Percentiles rank a stretch among this genome's conserved stretches.
These are phyloP conservation scores for Leccinum rimulosum DNA, from an alignment of 768 basidiomycete genomes.

Conservation along the genomic window DNA sequence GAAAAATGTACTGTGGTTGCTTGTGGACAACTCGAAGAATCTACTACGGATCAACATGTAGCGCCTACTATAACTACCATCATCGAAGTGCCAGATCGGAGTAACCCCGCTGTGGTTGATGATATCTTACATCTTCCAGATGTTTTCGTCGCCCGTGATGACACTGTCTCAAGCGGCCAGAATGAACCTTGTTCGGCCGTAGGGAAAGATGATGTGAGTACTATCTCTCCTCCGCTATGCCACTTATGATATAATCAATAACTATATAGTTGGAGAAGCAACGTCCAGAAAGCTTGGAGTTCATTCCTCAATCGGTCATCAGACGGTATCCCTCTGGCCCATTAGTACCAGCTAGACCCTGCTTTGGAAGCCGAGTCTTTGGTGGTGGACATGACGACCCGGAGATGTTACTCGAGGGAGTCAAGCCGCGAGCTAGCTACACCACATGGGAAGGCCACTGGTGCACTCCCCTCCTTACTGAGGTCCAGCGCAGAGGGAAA, in stretches of 20 bases:
- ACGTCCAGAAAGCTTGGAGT: constrained; percentile 23
- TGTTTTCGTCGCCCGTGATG: neutral
- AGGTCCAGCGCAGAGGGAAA: neutral
- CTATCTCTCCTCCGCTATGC: neutral
- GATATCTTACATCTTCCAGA: neutral
- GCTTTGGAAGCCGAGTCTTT: neutral
- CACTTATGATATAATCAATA: neutral
- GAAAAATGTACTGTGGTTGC: neutral
- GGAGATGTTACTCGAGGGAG: neutral
- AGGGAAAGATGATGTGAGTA: constrained; percentile 15
- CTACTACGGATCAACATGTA: neutral
- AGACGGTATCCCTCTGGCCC: constrained; percentile 19
- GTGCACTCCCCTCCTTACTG: constrained; percentile 3
- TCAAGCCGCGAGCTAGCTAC: constrained; percentile 4
- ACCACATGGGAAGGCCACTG: neutral
- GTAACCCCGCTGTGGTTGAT: neutral
- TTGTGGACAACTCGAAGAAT: neutral
- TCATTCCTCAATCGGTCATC: constrained; percentile 28
- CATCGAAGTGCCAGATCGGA: neutral
- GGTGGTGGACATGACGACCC: neutral
- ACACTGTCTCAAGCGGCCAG: neutral
- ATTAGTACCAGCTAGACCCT: neutral
- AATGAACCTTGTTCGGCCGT: neutral
- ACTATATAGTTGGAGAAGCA: constrained; percentile 1
- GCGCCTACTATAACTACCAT: neutral